Percentiles rank a stretch among this genome's conserved stretches.
phyloP scores from a whole-genome alignment of 2,329 filamentous ascomycete genomes.

The Sarocladium brachiariae region DNA sequence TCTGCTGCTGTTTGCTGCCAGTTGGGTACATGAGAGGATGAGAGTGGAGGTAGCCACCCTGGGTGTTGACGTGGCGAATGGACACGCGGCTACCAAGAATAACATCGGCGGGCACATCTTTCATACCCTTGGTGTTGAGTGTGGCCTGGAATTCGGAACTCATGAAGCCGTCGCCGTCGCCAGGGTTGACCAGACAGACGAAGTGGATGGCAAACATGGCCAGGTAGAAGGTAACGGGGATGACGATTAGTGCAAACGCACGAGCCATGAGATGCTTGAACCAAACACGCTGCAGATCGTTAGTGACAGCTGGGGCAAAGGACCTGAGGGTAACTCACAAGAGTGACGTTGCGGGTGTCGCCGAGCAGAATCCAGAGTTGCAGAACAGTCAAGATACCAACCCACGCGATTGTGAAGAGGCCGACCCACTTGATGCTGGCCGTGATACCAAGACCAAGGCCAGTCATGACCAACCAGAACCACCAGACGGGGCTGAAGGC shows the following conservation, averaged over 20 bases:
- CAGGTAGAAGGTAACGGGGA: slow-evolving; percentile 87
- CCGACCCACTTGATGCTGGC: slow-evolving; percentile 98
- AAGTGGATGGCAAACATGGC: slow-evolving; percentile 98
- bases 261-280: slow-evolving; percentile 92
- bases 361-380: slow-evolving; percentile 95
- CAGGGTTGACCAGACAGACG: slow-evolving; percentile 83
- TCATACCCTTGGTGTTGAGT: slow-evolving; percentile 93
- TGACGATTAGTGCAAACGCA: slow-evolving; percentile 82
- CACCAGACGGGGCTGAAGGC: slow-evolving; percentile 91
- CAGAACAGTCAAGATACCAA: slow-evolving; percentile 80
- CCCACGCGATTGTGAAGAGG: slow-evolving; percentile 97
- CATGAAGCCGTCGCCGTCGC: slow-evolving; percentile 98
- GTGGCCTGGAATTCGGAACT: slow-evolving; percentile 98
- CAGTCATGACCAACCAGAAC: slow-evolving; percentile 91
- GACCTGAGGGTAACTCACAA: slow-evolving; percentile 40
- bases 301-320: neutral
- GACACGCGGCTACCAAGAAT: slow-evolving; percentile 79
- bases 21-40: slow-evolving; percentile 96
- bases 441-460: slow-evolving; percentile 81
- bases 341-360: slow-evolving; percentile 77
- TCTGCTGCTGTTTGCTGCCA: slow-evolving; percentile 97
- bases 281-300: slow-evolving; percentile 57
- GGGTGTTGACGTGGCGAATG: slow-evolving; percentile 91
- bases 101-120: slow-evolving; percentile 87
- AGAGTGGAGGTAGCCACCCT: slow-evolving; percentile 95